Evolutionary conservation across 768 basidiomycete species (phyloP).

Genomic region (Chlorophyllum brunneum): DNA sequence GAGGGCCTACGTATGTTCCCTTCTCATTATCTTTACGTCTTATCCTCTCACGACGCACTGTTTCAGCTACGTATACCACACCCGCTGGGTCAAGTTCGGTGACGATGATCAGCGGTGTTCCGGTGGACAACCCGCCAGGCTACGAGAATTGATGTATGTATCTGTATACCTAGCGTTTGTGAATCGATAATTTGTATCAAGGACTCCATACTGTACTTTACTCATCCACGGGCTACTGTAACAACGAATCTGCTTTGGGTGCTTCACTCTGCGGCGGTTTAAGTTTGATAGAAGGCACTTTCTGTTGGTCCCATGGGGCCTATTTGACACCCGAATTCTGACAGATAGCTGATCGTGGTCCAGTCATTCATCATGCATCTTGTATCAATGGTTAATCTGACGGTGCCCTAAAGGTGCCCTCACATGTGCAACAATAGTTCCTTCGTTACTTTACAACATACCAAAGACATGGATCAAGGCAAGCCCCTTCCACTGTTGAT

Average conservation of each 20-base stretch:
- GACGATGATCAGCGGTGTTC: slow-evolving; percentile 35
- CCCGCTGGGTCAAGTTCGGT: slow-evolving; percentile 42
- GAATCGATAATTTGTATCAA: background rate
- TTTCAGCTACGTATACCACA: slow-evolving; percentile 41
- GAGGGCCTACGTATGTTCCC: slow-evolving; percentile 57
- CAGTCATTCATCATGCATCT: too few species aligned
- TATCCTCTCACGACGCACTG: background rate
- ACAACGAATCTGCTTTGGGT: background rate
- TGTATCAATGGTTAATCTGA: too few species aligned
- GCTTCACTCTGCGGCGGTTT: background rate
- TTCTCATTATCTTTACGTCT: background rate
- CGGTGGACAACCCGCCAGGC: slow-evolving; percentile 48
- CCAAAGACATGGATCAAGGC: slow-evolving; percentile 38
- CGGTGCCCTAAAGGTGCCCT: too few species aligned
- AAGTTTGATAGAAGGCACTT: background rate
- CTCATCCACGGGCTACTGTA: background rate
- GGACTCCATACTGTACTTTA: slow-evolving; percentile 6
- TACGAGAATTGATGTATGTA: slow-evolving; percentile 29
- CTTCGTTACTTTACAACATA: background rate
- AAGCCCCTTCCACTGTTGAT: slow-evolving; percentile 64
- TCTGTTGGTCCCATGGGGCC: background rate
- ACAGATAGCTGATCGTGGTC: background rate
- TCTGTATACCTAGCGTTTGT: slow-evolving; percentile 3
- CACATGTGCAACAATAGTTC: too few species aligned
- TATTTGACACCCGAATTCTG: background rate